Evolutionary conservation across 139 green algal genomes (phyloP).

Genomic region (Mesotaenium endlicherianum): DNA sequence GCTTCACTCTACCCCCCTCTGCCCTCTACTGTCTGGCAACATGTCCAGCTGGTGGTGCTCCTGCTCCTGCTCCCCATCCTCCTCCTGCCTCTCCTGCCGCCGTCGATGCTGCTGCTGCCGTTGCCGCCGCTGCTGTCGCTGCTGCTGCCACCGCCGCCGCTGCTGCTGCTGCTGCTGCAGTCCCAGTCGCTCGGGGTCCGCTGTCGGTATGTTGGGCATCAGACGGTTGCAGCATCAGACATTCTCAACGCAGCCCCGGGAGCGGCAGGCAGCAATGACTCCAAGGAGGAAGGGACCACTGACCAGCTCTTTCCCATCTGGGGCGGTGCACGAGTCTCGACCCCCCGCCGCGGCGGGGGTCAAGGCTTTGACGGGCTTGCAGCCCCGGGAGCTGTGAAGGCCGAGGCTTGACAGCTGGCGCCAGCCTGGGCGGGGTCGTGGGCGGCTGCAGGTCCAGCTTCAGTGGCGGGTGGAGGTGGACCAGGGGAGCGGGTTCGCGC

Average conservation of each 20-base stretch:
- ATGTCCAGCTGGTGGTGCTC: neutral
- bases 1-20: neutral
- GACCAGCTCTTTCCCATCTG: neutral
- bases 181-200: neutral
- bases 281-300: too few species aligned
- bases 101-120: too few species aligned
- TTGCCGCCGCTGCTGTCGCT: neutral
- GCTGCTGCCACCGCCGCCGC: neutral
- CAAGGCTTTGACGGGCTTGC: neutral
- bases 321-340: neutral
- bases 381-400: neutral
- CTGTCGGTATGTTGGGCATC: too few species aligned
- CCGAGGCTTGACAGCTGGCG: too few species aligned
- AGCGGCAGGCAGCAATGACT: too few species aligned
- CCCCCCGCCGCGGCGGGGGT: neutral
- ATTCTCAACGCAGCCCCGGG: too few species aligned
- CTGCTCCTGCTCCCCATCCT: too few species aligned
- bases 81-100: too few species aligned
- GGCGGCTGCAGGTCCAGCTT: slow-evolving; percentile 14
- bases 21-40: neutral
- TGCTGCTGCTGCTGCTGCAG: neutral
- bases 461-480: slow-evolving; percentile 1
- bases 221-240: too few species aligned
- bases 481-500: neutral
- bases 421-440: too few species aligned